phyloP scores from a whole-genome alignment of 768 basidiomycete species.

The Symmetrospora coprosmae region DNA sequence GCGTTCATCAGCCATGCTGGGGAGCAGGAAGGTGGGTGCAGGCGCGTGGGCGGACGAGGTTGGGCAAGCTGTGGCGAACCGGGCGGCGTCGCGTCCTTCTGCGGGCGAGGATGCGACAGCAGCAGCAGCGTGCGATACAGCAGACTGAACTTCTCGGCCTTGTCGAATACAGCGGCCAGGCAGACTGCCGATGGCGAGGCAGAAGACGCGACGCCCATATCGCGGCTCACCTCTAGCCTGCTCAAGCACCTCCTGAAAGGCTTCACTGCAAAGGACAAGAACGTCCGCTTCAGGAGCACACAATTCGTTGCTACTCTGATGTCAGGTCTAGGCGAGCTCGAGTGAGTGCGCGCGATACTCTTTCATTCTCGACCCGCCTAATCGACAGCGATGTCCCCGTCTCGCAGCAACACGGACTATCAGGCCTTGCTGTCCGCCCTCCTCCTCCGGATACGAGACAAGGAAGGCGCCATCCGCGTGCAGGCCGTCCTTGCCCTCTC shows the following conservation, averaged over 20 bases:
- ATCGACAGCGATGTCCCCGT: background rate
- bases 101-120: too few species aligned
- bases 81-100: too few species aligned
- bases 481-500: slow-evolving; percentile 68
- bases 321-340: slow-evolving; percentile 63
- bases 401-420: slow-evolving; percentile 60
- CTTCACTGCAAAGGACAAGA: slow-evolving; percentile 73
- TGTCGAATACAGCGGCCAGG: too few species aligned
- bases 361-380: background rate
- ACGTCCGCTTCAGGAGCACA: slow-evolving; percentile 62
- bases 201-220: slow-evolving; percentile 51
- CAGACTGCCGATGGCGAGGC: slow-evolving; percentile 43
- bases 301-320: slow-evolving; percentile 69
- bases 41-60: too few species aligned
- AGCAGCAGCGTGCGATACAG: too few species aligned
- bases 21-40: slow-evolving; percentile 47
- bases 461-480: slow-evolving; percentile 58
- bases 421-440: slow-evolving; percentile 48
- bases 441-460: slow-evolving; percentile 61
- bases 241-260: slow-evolving; percentile 62
- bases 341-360: slow-evolving; percentile 45
- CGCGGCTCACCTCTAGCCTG: slow-evolving; percentile 55
- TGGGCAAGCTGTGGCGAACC: too few species aligned
- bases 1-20: slow-evolving; percentile 62
- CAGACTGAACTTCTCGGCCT: too few species aligned